These are phyloP conservation scores for Cucurbita ficifolia DNA, from an alignment of 306 rosid species.

Conservation along the genomic window DNA sequence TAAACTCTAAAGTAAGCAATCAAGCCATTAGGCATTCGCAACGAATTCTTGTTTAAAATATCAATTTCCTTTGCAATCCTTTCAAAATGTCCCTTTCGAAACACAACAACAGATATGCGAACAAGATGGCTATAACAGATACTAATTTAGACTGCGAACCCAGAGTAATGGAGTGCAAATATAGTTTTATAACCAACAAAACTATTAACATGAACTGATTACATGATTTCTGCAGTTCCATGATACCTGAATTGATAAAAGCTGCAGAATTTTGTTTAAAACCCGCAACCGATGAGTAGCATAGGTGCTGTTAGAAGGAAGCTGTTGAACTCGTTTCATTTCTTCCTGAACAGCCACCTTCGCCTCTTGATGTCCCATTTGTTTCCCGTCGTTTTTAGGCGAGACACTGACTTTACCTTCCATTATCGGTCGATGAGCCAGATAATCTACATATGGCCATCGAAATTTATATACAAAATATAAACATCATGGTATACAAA, in stretches of 20 bases:
- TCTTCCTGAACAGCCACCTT: constrained; percentile 49
- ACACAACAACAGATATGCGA: neutral
- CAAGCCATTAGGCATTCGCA: neutral
- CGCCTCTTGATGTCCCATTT: constrained; percentile 31
- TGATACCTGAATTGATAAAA: constrained; percentile 48
- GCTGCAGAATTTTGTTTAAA: constrained; percentile 68
- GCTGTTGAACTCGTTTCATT: constrained; percentile 33
- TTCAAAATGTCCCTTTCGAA: neutral
- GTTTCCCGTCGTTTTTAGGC: constrained; percentile 24
- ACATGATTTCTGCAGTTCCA: neutral
- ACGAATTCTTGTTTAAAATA: neutral
- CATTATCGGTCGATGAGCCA: constrained; percentile 18
- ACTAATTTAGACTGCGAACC: no score
- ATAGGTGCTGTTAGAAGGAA: constrained; percentile 53
- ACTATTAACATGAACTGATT: neutral
- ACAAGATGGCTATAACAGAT: neutral
- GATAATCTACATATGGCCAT: neutral
- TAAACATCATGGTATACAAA: neutral
- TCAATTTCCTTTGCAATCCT: neutral
- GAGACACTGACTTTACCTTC: constrained; percentile 19
- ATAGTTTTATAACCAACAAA: neutral
- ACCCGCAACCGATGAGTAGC: constrained; percentile 62
- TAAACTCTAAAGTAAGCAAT: neutral
- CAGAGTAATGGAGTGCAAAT: no score
- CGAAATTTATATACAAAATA: neutral